Evolutionary conservation across 179 eudicot genomes (phyloP), one percentile per base, ranked within the genome.

Genomic region (Sideroxylon spinosum): DNA sequence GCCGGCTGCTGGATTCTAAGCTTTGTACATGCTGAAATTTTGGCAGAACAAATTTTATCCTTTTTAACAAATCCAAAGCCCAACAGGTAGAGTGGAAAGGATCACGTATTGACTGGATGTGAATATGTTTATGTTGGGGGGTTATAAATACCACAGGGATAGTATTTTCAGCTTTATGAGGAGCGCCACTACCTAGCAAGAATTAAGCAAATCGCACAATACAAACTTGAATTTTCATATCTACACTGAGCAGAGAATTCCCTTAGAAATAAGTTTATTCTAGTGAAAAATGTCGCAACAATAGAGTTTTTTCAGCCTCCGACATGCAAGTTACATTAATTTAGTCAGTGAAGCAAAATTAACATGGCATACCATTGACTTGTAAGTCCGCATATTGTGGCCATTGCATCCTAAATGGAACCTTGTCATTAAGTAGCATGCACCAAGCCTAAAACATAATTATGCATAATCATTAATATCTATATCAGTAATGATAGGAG

Each of bases 391-490:
- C 92, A 84, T 88, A 91, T 65, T 89, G 98, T 7, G 97, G 99
- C 99, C 99, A 96, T 84, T 96, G 99, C 97, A 96, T 90, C 91
- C 99, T 92, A 82, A 91, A 96, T 44, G 88, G 86, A 81, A 96
- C 98, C 88, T 96, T 96, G 83, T 96, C 99, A 80, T 96, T 96
- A 76, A 96, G 89, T 82, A 96, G 99, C 93, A 96, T 96, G 80
- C 99, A 95, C 99, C 99, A 95, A 79, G 96, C 99, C 99, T 96
- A 80, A 65, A 86, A 53, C 73, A 73, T 22, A 74, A 73, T 57
- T 20, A 69, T 25, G 23, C 5, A 17, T 37, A 79, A 56, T 25
- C 61, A 52, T 64, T 60, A 64, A 22, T 44, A 62, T 6, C 28
- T 26, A 26, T 1, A 11, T 9, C 65, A 22, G 11, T 25, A 6